phyloP scores from a whole-genome alignment of 768 basidiomycete genomes.

The Leccinum obscurum region DNA sequence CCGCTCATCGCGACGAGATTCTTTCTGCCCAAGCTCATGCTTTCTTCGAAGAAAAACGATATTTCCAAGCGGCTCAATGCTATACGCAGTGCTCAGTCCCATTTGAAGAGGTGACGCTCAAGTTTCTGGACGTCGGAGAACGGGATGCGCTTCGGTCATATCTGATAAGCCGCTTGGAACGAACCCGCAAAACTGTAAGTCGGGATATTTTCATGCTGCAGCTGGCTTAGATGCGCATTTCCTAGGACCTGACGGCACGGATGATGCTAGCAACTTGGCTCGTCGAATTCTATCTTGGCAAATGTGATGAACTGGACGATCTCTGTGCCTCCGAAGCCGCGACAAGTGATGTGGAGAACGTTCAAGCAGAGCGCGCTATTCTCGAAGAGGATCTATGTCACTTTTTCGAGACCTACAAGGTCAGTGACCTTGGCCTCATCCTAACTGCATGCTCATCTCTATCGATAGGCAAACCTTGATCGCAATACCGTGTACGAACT shows the following conservation, averaged over 20 bases:
- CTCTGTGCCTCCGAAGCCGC: slow-evolving; percentile 84
- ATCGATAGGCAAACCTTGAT: slow-evolving; percentile 76
- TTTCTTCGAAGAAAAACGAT: slow-evolving; percentile 76
- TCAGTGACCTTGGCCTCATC: slow-evolving; percentile 29
- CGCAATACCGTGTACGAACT: slow-evolving; percentile 86
- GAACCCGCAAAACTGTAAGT: slow-evolving; percentile 77
- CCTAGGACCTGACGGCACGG: slow-evolving; percentile 86
- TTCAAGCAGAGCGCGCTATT: slow-evolving; percentile 74
- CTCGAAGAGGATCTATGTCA: slow-evolving; percentile 92
- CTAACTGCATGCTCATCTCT: slow-evolving; percentile 1
- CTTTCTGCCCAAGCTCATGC: slow-evolving; percentile 80
- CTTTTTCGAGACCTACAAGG: slow-evolving; percentile 95
- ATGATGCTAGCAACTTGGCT: slow-evolving; percentile 99
- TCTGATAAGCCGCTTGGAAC: slow-evolving; percentile 81
- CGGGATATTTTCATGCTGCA: not conserved
- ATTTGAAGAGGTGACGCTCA: slow-evolving; percentile 91
- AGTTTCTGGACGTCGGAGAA: slow-evolving; percentile 87
- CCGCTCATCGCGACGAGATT: slow-evolving; percentile 83
- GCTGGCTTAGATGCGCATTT: not conserved
- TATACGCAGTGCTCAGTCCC: slow-evolving; percentile 86
- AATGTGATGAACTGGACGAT: slow-evolving; percentile 95
- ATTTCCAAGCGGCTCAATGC: slow-evolving; percentile 85
- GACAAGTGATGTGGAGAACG: slow-evolving; percentile 80
- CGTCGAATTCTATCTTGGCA: slow-evolving; percentile 94
- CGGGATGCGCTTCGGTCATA: slow-evolving; percentile 90